A percentile compares a stretch with the other conserved stretches of the same genome.
Conservation (phyloP, 345 rosid species). For the Ceriops decandra region DNA sequence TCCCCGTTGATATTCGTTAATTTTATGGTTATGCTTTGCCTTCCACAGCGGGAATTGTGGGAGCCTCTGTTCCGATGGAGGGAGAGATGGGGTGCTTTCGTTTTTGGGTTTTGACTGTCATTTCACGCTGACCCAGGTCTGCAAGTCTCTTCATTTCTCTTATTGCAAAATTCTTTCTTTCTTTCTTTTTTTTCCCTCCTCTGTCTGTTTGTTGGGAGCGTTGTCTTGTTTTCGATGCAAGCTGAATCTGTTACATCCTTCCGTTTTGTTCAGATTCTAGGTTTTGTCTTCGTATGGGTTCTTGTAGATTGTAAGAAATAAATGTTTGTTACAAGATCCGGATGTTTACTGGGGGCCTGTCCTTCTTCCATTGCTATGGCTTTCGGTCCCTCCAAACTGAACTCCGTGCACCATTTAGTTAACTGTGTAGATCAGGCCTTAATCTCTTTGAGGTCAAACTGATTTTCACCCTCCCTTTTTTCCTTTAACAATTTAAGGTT, state of each 20-base stretch:
- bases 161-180: neutral
- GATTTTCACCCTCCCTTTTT: neutral
- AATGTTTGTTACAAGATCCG: conserved; percentile 19
- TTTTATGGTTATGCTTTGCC: conserved; percentile 22
- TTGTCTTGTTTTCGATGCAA: no score
- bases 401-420: no score
- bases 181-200: neutral
- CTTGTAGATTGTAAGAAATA: neutral
- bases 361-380: no score
- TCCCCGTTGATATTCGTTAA: neutral
- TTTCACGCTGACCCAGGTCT: conserved; percentile 26
- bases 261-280: neutral
- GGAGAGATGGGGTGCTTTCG: neutral
- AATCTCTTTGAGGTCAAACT: no score
- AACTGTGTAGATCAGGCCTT: no score
- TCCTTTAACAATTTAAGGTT: conserved; percentile 21
- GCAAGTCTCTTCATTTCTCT: conserved; percentile 2
- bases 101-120: conserved; percentile 3
- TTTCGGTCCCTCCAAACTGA: no score
- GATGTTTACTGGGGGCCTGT: no score
- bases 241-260: no score
- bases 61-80: neutral
- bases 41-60: conserved; percentile 17
- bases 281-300: neutral
- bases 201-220: neutral